Evolutionary conservation across 495 filamentous ascomycete genomes (phyloP), one percentile per base, ranked within the genome.

Genomic region (Aspergillus leporis): DNA sequence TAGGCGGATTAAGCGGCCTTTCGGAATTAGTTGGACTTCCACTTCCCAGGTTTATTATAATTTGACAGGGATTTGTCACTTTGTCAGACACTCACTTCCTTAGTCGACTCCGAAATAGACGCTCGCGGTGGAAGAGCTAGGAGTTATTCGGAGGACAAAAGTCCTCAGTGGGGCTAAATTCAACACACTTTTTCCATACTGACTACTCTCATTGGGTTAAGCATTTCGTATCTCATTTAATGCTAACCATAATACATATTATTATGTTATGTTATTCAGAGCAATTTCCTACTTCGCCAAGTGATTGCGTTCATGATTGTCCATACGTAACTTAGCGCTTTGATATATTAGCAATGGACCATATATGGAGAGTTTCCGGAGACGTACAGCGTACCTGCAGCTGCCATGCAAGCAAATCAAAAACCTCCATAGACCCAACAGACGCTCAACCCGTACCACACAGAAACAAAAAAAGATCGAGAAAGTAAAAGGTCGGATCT

Each of bases 331-430:
- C 4, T 14, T 41, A 41, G 16, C 16, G 14, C 13, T n/a, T 16
- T 41, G n/a, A 36, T 36, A 18, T 41, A n/a, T 41, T 41, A 14
- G 38, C 6, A 18, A 41, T 41, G 38, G 38, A 14, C 16, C 38
- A 36, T 36, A 1, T 4, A 14, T 41, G 38, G 16, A 14, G 38
- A 14, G 38, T 41, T 41, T 34, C 49, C 28, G 30, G 49, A 51
- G 49, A 51, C 28, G 30, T 34, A 51, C 49, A 51, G 49, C 53
- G 57, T 60, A 60, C 61, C 61, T 65, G 62, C 62, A 65, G 62
- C 59, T 38, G 51, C 46, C 59, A 61, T 61, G 62, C 62, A 61
- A 53, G 55, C 30, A 51, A 51, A 34, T 32, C 38, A 16, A 41
- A 2, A 18, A 41, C 38, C 38, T 41, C 38, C 38, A 41, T n/a